Evolutionary conservation across 1,284 basidiomycete species (phyloP).

Genomic region (Ganoderma meredithae): DNA sequence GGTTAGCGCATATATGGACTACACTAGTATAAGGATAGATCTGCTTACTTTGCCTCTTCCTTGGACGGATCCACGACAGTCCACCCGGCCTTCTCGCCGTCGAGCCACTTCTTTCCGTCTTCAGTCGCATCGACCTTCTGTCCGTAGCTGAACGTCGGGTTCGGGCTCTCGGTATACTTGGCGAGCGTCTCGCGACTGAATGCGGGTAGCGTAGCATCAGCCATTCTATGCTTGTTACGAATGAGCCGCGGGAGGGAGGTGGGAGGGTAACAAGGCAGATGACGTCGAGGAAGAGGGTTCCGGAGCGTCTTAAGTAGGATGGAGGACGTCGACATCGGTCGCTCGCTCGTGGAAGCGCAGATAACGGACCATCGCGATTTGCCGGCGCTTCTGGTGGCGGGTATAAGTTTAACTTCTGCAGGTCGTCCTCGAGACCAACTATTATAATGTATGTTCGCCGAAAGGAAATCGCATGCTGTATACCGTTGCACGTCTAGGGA

Average conservation of each 20-base stretch:
- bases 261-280: not conserved
- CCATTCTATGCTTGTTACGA: constrained; percentile 5
- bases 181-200: constrained; percentile 27
- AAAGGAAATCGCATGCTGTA: no score
- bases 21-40: not conserved
- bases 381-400: no score
- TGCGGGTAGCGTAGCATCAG: constrained; percentile 19
- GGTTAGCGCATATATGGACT: not conserved
- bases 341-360: not conserved
- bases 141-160: constrained; percentile 66
- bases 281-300: not conserved
- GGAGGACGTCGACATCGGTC: not conserved
- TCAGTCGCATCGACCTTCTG: constrained; percentile 56
- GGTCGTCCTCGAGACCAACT: no score
- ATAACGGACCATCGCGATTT: not conserved
- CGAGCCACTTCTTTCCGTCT: constrained; percentile 56
- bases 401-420: no score
- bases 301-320: not conserved
- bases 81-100: constrained; percentile 62
- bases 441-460: no score
- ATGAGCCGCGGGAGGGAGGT: not conserved
- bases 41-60: constrained; percentile 52
- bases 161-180: constrained; percentile 56
- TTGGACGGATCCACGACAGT: constrained; percentile 59
- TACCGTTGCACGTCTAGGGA: no score